A percentile compares a stretch with the other conserved stretches of the same genome.
phyloP scores from a whole-genome alignment of 148 eudicot genomes.

The Vaccinium vitisidaea region DNA sequence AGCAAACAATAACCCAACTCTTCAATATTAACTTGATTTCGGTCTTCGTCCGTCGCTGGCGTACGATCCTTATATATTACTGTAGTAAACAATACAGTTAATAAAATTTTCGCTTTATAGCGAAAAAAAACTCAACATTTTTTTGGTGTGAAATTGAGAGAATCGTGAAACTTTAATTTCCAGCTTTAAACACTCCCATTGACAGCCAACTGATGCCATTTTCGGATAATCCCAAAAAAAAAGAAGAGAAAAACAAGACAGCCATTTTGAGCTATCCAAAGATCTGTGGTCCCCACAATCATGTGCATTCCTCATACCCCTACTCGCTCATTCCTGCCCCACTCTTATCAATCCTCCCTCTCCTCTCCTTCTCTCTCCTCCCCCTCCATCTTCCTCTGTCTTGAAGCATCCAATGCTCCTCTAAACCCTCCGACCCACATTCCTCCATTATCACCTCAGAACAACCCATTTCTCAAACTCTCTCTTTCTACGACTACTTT shows the following conservation, averaged over 20 bases:
- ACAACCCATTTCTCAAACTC: not conserved
- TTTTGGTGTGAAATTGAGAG: not conserved
- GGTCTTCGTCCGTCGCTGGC: too few species aligned
- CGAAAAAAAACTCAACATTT: not conserved
- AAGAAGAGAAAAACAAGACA: too few species aligned
- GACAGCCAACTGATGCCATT: not conserved
- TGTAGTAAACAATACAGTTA: too few species aligned
- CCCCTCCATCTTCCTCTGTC: not conserved
- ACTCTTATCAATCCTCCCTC: not conserved
- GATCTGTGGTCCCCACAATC: constrained; percentile 6
- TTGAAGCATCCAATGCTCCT: constrained; percentile 16
- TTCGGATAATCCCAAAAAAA: too few species aligned
- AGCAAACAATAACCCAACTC: not conserved
- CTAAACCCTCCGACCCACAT: not conserved
- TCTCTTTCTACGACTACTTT: not conserved
- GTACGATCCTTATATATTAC: too few species aligned
- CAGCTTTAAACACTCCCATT: not conserved
- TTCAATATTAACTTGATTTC: too few species aligned
- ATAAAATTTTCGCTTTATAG: too few species aligned
- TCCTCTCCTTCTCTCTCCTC: not conserved
- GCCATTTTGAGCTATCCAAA: not conserved
- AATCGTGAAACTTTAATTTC: not conserved
- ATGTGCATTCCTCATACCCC: not conserved
- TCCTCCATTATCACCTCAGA: not conserved
- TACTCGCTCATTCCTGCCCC: not conserved